A percentile compares a stretch with the other conserved stretches of the same genome.
Evolutionary conservation across 2,329 filamentous ascomycete species (phyloP).

Genomic region (Cladophialophora carrionii): DNA sequence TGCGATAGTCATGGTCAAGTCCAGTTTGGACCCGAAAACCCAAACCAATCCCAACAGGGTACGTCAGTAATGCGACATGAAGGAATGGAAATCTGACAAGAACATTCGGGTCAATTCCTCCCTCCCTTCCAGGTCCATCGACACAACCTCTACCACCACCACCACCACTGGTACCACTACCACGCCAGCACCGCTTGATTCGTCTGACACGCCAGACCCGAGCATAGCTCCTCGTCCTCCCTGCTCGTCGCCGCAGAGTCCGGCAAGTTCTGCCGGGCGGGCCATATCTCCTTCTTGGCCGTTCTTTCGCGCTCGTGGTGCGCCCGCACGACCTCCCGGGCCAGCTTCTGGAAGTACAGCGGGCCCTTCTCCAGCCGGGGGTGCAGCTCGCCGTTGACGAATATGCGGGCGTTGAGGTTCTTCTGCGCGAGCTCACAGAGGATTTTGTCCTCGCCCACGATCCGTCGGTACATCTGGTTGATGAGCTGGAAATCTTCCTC

Average conservation of each 20-base stretch:
- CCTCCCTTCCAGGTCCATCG: neutral
- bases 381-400: conserved; percentile 66
- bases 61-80: too few relatives aligned
- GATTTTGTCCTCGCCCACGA: conserved; percentile 67
- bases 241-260: conserved; percentile 27
- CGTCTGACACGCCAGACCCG: conserved; percentile 27
- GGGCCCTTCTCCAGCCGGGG: conserved; percentile 64
- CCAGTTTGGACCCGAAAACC: too few relatives aligned
- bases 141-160: neutral
- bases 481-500: conserved; percentile 64
- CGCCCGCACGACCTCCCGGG: conserved; percentile 54
- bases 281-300: conserved; percentile 57
- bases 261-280: conserved; percentile 42
- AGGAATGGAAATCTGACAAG: too few relatives aligned
- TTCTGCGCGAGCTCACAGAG: conserved; percentile 63
- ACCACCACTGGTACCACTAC: conserved; percentile 13
- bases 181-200: conserved; percentile 27
- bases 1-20: too few relatives aligned
- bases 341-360: conserved; percentile 59
- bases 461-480: conserved; percentile 63
- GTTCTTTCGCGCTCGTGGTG: conserved; percentile 55
- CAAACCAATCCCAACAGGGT: too few relatives aligned
- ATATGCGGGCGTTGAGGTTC: conserved; percentile 65
- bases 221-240: conserved; percentile 32
- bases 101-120: too few relatives aligned